Evolutionary conservation across 345 rosid genomes (phyloP), one percentile per base, ranked within the genome.

Genomic region (Rubroshorea leprosula): DNA sequence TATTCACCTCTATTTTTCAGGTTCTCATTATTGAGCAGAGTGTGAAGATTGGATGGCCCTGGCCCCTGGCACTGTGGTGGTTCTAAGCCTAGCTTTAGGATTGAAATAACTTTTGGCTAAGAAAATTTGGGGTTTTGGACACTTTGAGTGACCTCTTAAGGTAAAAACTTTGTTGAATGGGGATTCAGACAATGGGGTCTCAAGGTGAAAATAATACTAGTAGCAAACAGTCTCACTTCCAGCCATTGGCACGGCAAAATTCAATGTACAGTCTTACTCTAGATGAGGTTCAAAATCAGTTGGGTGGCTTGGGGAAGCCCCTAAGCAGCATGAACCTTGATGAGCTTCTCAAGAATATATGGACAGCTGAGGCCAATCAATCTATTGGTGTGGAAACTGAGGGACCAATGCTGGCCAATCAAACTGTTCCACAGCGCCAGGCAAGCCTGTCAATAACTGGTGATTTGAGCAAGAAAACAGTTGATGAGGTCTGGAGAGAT

Each of bases 401-500:
- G 46, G 77, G 83, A 49, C 49, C 73, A 0, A 48, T 67, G 20
- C 48, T 72, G 58, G 73, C 61, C 31, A 59, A 71, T 62, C 82
- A 76, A 62, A 68, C 59, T 48, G 70, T 82, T 58, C 66, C 84
- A 59, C 89, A 80, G 51, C 83, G 72, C 15, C 96, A 94, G 72
- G 87, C 81, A 6, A 85, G 92, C 27, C 61, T 87, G 58, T 79
- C 95, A 41, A 56, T 90, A 23, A 76, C 84, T 15, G 61, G 84
- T 66, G 80, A 77, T 58, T 67, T 87, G 13, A 87, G 97, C 63
- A 84, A 87, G 79, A 90, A 85, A 84, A 94, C 99, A 1, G 96
- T 94, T 51, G 96, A 90, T 61, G 99, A 94, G 67, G 90, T 90
- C 8, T 90, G 97, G 99, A 90, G 79, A 82, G 93, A 85, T 65